Conservation (phyloP, 169 alveolate species). For the Condylostoma magnum region DNA sequence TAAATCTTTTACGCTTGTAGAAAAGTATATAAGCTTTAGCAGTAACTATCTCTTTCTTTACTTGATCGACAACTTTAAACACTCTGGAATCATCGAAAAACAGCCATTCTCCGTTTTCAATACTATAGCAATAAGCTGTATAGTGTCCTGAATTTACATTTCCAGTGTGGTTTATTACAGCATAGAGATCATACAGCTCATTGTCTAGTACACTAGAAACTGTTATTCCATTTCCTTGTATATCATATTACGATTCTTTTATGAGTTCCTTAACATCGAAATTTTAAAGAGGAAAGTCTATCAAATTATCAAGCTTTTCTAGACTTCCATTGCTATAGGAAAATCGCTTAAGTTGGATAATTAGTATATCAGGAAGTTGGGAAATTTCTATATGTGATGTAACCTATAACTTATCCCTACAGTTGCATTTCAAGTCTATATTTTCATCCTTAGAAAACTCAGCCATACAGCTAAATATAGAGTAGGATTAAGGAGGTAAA, state of each 20-base stretch:
- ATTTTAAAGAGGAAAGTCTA: not conserved
- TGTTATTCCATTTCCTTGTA: slow-evolving; percentile 7
- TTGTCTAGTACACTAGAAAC: slow-evolving; percentile 2
- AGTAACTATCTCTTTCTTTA: slow-evolving; percentile 10
- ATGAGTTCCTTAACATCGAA: slow-evolving; percentile 11
- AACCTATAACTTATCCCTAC: not conserved
- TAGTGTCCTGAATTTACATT: slow-evolving; percentile 2
- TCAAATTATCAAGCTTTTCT: not conserved
- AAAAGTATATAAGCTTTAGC: slow-evolving; percentile 24
- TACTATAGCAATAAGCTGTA: slow-evolving; percentile 9
- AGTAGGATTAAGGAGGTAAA: not conserved
- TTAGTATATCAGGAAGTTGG: slow-evolving; percentile 19
- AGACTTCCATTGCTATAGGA: not conserved
- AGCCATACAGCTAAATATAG: slow-evolving; percentile 2
- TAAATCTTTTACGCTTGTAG: slow-evolving; percentile 14
- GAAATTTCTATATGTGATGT: slow-evolving; percentile 11
- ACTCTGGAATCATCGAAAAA: slow-evolving; percentile 22
- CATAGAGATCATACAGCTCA: slow-evolving; percentile 9
- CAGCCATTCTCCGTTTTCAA: not conserved
- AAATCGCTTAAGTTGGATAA: slow-evolving; percentile 24
- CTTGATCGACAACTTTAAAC: not conserved
- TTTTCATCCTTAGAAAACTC: slow-evolving; percentile 8
- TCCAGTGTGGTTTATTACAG: slow-evolving; percentile 27
- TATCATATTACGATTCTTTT: slow-evolving; percentile 10
- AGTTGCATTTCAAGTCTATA: slow-evolving; percentile 15